phyloP scores from a whole-genome alignment of 2,329 filamentous ascomycete species.

The Penicillium sp. region DNA sequence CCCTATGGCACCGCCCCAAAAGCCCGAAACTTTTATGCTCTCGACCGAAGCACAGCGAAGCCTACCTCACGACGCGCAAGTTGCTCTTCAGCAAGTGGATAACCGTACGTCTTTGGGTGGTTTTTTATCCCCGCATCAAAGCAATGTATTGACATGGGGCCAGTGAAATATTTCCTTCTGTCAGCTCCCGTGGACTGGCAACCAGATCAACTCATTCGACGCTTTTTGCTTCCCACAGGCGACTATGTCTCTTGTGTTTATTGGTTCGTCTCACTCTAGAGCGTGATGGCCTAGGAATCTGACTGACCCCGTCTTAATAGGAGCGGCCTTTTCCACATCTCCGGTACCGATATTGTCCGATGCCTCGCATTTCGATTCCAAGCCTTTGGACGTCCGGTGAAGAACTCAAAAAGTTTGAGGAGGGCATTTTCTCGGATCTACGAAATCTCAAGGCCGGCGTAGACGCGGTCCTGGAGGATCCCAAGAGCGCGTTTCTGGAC shows the following conservation, averaged over 20 bases:
- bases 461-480: slow-evolving; percentile 96
- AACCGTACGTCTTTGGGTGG: slow-evolving; percentile 67
- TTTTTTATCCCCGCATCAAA: neutral
- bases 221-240: slow-evolving; percentile 92
- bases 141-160: slow-evolving; percentile 12
- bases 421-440: slow-evolving; percentile 98
- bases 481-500: slow-evolving; percentile 96
- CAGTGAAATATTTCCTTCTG: slow-evolving; percentile 99
- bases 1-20: slow-evolving; percentile 87
- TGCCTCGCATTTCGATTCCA: slow-evolving; percentile 98
- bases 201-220: slow-evolving; percentile 91
- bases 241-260: slow-evolving; percentile 98
- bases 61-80: slow-evolving; percentile 91
- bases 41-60: slow-evolving; percentile 96
- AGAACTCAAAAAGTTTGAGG: slow-evolving; percentile 99
- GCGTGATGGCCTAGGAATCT: slow-evolving; percentile 10
- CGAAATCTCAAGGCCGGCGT: slow-evolving; percentile 98
- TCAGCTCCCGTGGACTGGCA: slow-evolving; percentile 98
- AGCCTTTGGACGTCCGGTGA: slow-evolving; percentile 95
- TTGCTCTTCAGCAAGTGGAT: slow-evolving; percentile 96
- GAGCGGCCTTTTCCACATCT: slow-evolving; percentile 99
- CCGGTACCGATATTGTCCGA: slow-evolving; percentile 96
- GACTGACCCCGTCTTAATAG: slow-evolving; percentile 42
- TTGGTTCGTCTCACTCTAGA: slow-evolving; percentile 59
- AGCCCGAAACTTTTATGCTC: slow-evolving; percentile 98